Evolutionary conservation across 2,329 filamentous ascomycete species (phyloP).

Genomic region (Trichoderma sp.): DNA sequence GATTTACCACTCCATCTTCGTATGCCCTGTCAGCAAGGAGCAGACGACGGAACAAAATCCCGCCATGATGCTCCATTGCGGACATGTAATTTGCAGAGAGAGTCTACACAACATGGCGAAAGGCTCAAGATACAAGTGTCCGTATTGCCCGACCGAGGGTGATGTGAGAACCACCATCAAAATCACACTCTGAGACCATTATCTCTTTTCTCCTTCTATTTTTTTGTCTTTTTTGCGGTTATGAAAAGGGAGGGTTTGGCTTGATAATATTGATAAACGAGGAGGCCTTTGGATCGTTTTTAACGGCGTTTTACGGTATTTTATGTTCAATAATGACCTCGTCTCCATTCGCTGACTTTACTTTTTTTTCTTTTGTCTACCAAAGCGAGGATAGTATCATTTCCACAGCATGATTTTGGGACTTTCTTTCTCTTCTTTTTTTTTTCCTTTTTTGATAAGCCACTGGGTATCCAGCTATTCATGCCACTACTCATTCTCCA

Average conservation of each 20-base stretch:
- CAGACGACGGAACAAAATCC: constrained; percentile 92
- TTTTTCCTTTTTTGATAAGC: background rate
- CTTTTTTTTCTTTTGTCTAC: background rate
- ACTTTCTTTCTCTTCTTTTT: background rate
- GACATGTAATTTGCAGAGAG: constrained; percentile 89
- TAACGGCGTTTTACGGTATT: background rate
- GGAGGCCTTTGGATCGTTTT: background rate
- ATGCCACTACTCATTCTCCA: background rate
- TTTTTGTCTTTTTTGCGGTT: background rate
- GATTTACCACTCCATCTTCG: constrained; percentile 94
- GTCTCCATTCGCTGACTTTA: background rate
- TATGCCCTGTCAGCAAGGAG: constrained; percentile 95
- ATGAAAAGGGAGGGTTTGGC: background rate
- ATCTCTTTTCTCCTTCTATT: background rate
- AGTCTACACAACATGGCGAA: constrained; percentile 80
- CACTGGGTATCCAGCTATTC: background rate
- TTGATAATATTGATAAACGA: background rate
- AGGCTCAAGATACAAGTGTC: constrained; percentile 85
- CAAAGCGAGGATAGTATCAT: constrained; percentile 8
- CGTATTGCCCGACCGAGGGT: constrained; percentile 90
- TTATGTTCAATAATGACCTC: background rate
- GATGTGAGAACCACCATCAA: constrained; percentile 74
- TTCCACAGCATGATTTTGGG: background rate
- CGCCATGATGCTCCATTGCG: constrained; percentile 95
- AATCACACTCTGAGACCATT: constrained; percentile 61